Conservation (phyloP, 768 basidiomycete species). For the Saitozyma sp. region DNA sequence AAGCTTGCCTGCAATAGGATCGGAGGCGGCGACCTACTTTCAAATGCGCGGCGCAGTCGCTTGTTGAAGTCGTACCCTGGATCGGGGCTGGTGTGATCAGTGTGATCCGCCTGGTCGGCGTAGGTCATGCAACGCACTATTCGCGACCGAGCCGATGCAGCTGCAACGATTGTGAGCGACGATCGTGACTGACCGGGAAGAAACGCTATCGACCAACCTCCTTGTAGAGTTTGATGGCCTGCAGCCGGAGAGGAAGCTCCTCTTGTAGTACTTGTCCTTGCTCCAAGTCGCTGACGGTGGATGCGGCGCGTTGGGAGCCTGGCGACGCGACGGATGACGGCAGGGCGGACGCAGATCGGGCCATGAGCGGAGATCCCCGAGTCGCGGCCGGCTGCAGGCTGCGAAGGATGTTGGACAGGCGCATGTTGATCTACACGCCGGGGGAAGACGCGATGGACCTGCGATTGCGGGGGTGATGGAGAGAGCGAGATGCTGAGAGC, state of each 20-base stretch:
- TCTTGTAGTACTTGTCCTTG: conserved; percentile 1
- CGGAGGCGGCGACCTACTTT: conserved; percentile 35
- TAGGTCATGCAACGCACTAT: conserved; percentile 30
- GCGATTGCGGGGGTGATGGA: too few relatives aligned
- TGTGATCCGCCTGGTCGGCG: background rate
- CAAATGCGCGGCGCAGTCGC: conserved; percentile 47
- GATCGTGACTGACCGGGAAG: background rate
- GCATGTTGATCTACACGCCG: background rate
- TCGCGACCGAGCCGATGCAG: conserved; percentile 47
- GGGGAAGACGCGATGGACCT: too few relatives aligned
- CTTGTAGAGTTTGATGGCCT: conserved; percentile 52
- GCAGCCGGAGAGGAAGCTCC: conserved; percentile 21
- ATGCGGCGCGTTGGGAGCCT: background rate
- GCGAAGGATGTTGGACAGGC: background rate
- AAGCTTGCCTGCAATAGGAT: background rate
- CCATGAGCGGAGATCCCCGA: conserved; percentile 2
- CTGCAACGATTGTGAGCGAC: conserved; percentile 13
- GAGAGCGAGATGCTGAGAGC: too few relatives aligned
- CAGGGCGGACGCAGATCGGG: background rate
- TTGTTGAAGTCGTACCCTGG: conserved; percentile 50
- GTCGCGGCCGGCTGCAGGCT: background rate
- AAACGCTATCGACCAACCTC: conserved; percentile 30
- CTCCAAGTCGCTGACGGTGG: conserved; percentile 1
- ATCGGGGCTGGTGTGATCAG: conserved; percentile 41
- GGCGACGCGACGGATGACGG: background rate